Evolutionary conservation across 768 basidiomycete genomes (phyloP).

Genomic region (Polyporus arcularius): DNA sequence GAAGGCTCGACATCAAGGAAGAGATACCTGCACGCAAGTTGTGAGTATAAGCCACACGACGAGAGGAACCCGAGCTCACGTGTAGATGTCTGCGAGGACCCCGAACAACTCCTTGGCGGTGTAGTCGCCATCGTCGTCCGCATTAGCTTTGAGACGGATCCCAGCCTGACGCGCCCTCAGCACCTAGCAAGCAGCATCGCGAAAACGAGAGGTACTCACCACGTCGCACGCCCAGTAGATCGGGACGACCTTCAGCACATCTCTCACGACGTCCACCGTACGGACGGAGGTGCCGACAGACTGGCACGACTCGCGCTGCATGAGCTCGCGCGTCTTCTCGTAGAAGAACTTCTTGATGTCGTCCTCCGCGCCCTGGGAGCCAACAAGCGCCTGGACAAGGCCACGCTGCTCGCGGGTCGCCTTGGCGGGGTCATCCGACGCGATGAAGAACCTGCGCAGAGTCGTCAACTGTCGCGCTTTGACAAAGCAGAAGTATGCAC

Average conservation of each 20-base stretch:
- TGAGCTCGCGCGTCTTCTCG: constrained; percentile 59
- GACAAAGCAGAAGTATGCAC: constrained; percentile 10
- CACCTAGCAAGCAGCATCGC: not conserved
- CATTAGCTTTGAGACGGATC: constrained; percentile 63
- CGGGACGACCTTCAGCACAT: constrained; percentile 67
- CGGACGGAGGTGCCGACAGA: constrained; percentile 55
- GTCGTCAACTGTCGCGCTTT: not conserved
- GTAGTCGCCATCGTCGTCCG: constrained; percentile 55
- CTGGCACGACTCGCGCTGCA: constrained; percentile 53
- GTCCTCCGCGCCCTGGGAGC: constrained; percentile 47
- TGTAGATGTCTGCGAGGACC: constrained; percentile 70
- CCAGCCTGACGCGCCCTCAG: constrained; percentile 52
- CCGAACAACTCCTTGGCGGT: constrained; percentile 62
- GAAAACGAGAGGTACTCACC: constrained; percentile 41
- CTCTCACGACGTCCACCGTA: constrained; percentile 65
- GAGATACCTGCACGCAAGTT: constrained; percentile 52
- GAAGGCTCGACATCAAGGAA: constrained; percentile 72
- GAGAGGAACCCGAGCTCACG: constrained; percentile 41
- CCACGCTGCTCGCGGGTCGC: constrained; percentile 47
- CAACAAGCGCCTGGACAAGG: constrained; percentile 49
- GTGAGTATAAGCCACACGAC: not conserved
- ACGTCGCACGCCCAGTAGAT: constrained; percentile 72
- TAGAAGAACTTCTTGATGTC: constrained; percentile 65
- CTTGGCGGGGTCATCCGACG: constrained; percentile 39
- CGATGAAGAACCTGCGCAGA: constrained; percentile 62